Percentiles rank a stretch among this genome's conserved stretches.
Conservation (phyloP, 208 protist species). For the Acanthamoeba polyphaga region DNA sequence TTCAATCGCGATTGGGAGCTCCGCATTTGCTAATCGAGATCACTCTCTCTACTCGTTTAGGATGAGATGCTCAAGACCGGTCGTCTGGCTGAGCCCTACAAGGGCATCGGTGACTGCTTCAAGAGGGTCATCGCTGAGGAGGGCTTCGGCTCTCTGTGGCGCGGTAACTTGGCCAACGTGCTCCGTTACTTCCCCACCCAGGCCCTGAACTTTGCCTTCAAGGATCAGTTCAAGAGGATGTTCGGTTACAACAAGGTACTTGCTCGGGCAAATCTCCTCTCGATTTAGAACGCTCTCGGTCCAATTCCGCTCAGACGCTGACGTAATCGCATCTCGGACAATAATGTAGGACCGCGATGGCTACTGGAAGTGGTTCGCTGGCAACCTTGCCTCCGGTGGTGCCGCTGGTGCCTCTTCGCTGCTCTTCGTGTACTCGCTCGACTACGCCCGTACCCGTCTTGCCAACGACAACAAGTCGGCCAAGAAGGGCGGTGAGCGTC, state of each 20-base stretch:
- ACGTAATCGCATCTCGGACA: not conserved
- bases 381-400: slow-evolving; percentile 97
- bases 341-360: slow-evolving; percentile 63
- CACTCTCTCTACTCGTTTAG: no score
- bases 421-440: slow-evolving; percentile 97
- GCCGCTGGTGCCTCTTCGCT: slow-evolving; percentile 96
- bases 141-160: slow-evolving; percentile 96
- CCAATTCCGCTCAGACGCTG: slow-evolving; percentile 91
- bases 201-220: slow-evolving; percentile 99
- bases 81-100: slow-evolving; percentile 90
- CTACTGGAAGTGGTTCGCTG: slow-evolving; percentile 93
- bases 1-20: no score
- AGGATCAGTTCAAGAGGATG: slow-evolving; percentile 96
- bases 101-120: slow-evolving; percentile 96
- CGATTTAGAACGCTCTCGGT: slow-evolving; percentile 75
- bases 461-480: slow-evolving; percentile 88
- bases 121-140: slow-evolving; percentile 94
- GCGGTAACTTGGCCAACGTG: slow-evolving; percentile 97
- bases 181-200: slow-evolving; percentile 99
- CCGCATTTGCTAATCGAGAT: no score
- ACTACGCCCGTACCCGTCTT: slow-evolving; percentile 98
- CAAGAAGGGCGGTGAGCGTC: slow-evolving; percentile 92
- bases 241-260: slow-evolving; percentile 88
- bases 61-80: slow-evolving; percentile 75
- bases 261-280: slow-evolving; percentile 83